These are phyloP conservation scores for Striga asiatica DNA, from an alignment of 257 asterid species.

Conservation along the genomic window DNA sequence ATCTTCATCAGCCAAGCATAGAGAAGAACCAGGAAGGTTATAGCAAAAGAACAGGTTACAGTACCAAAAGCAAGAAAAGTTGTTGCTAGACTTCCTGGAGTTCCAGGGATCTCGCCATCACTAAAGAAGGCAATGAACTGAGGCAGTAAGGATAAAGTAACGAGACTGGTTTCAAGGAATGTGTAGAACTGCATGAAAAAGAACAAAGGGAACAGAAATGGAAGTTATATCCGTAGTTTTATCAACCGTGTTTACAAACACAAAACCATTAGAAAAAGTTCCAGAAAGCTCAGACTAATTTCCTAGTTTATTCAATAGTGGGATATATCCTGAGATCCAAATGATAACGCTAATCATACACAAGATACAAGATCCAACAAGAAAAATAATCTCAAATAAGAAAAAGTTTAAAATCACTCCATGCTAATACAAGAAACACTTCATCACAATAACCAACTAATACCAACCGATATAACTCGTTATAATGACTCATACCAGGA, in stretches of 20 bases:
- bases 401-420: not conserved
- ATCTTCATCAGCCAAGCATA: slow-evolving; percentile 13
- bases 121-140: slow-evolving; percentile 83
- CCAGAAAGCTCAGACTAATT: not conserved
- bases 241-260: not conserved
- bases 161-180: slow-evolving; percentile 82
- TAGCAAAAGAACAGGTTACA: not conserved
- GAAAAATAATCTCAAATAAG: not conserved
- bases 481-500: slow-evolving; percentile 49
- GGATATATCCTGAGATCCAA: not conserved
- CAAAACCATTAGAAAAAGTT: not conserved
- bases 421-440: not conserved
- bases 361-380: not conserved
- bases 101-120: slow-evolving; percentile 87
- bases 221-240: not conserved
- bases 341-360: not conserved
- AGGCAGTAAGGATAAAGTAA: slow-evolving; percentile 66
- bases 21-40: not conserved
- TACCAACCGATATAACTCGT: slow-evolving; percentile 3
- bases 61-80: slow-evolving; percentile 89
- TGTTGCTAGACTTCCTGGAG: slow-evolving; percentile 91
- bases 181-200: slow-evolving; percentile 75
- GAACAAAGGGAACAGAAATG: slow-evolving; percentile 10
- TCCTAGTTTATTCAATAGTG: not conserved
- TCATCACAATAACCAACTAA: not conserved